Conservation (phyloP, 192 early-diverging fungal species). For the Coemansia sp. region DNA sequence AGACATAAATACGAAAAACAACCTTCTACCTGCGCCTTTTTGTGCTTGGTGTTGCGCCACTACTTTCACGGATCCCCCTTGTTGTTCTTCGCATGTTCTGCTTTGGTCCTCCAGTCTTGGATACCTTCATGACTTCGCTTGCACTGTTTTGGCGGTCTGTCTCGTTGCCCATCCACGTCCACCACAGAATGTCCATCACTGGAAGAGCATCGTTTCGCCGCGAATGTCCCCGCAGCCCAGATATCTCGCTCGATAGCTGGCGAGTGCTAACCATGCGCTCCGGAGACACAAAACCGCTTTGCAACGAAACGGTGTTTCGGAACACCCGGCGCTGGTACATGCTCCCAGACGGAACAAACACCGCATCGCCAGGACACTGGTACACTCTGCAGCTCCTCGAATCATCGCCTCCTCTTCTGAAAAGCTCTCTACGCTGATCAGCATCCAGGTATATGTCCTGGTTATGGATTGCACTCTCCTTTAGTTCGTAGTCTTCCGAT, state of each 20-base stretch:
- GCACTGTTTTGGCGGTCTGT: constrained; percentile 4
- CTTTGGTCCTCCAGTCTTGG: background rate
- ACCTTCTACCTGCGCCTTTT: background rate
- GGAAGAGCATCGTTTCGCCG: constrained; percentile 31
- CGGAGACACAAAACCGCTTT: constrained; percentile 63
- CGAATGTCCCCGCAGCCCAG: background rate
- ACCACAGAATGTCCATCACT: constrained; percentile 49
- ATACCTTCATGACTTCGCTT: background rate
- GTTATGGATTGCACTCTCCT: background rate
- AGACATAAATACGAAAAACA: too few relatives aligned
- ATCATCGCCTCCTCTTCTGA: constrained; percentile 22
- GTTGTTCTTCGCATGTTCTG: background rate
- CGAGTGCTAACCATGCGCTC: constrained; percentile 41
- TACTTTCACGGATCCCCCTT: background rate
- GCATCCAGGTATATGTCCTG: constrained; percentile 14
- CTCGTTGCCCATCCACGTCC: constrained; percentile 36
- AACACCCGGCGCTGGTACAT: constrained; percentile 66
- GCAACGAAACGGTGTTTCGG: constrained; percentile 60
- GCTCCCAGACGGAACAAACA: constrained; percentile 76
- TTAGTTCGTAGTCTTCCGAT: background rate
- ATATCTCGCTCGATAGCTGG: constrained; percentile 14
- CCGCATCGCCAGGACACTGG: constrained; percentile 67
- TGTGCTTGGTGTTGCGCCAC: background rate
- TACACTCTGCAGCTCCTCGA: constrained; percentile 59
- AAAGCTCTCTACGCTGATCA: constrained; percentile 29